A percentile compares a stretch with the other conserved stretches of the same genome.
phyloP scores from a whole-genome alignment of 2,329 filamentous ascomycete species.

The Nothomitra cinnamomea region DNA sequence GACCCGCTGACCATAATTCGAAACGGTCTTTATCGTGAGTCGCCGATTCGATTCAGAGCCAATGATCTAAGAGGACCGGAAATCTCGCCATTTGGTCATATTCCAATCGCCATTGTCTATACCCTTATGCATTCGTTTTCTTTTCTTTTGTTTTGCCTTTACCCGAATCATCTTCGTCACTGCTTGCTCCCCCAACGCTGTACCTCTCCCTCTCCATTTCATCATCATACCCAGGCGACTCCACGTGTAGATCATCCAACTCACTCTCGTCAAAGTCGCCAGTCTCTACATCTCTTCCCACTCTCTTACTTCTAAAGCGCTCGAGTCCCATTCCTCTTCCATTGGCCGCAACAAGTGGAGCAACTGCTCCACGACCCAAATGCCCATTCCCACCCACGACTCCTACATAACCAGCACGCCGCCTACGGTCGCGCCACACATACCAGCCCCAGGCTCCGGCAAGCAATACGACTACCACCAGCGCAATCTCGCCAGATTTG shows the following conservation, averaged over 20 bases:
- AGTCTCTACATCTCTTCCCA: conserved; percentile 38
- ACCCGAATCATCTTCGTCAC: conserved; percentile 2
- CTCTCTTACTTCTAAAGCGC: conserved; percentile 30
- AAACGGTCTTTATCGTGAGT: neutral
- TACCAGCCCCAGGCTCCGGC: conserved; percentile 60
- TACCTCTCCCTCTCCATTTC: conserved; percentile 7
- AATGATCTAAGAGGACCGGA: neutral
- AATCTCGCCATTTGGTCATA: neutral
- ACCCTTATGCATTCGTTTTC: neutral
- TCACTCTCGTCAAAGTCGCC: conserved; percentile 50
- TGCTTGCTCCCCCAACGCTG: conserved; percentile 5
- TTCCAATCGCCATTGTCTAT: neutral
- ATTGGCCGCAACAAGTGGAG: conserved; percentile 10
- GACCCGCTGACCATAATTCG: neutral
- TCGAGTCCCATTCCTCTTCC: conserved; percentile 27
- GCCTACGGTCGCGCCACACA: conserved; percentile 38
- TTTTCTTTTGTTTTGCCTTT: conserved; percentile 2
- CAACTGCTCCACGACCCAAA: neutral
- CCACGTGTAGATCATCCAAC: conserved; percentile 41
- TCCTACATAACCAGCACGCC: conserved; percentile 20
- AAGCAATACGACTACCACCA: conserved; percentile 63
- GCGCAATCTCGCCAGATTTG: conserved; percentile 68
- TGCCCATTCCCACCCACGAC: conserved; percentile 7
- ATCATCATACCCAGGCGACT: conserved; percentile 22
- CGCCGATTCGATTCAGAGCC: neutral